Conservation (phyloP, 306 rosid species). For the Mimosa bimucronata region DNA sequence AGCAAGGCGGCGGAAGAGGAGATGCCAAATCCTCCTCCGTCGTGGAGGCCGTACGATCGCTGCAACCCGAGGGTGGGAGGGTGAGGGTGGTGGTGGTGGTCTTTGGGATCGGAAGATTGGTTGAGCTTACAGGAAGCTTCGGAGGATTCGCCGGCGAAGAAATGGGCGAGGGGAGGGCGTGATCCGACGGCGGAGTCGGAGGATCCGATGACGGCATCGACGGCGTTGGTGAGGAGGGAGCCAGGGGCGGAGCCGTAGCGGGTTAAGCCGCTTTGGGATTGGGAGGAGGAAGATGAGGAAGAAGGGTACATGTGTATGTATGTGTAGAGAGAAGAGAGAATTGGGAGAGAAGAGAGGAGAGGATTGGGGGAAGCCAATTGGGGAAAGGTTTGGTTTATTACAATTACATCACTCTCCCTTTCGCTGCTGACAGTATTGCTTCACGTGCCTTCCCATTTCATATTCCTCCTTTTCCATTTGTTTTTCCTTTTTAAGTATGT, state of each 20-base stretch:
- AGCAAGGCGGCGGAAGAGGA: constrained; percentile 52
- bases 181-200: constrained; percentile 29
- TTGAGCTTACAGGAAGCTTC: constrained; percentile 35
- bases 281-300: constrained; percentile 52
- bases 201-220: constrained; percentile 31
- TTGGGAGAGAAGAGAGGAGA: background rate
- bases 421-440: background rate
- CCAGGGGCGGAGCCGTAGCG: constrained; percentile 27
- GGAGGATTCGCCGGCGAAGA: constrained; percentile 39
- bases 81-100: constrained; percentile 21
- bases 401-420: background rate
- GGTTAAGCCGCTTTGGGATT: constrained; percentile 11
- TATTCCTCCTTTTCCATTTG: background rate
- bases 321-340: background rate
- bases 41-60: constrained; percentile 31
- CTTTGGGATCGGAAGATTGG: constrained; percentile 13
- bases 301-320: constrained; percentile 46
- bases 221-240: constrained; percentile 19
- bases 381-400: background rate
- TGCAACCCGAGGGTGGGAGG: constrained; percentile 29
- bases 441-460: background rate
- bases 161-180: constrained; percentile 31
- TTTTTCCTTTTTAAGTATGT: too few species aligned
- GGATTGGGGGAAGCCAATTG: background rate
- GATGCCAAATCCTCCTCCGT: background rate